phyloP scores from a whole-genome alignment of 768 basidiomycete species.

The Trametes sanguinea region DNA sequence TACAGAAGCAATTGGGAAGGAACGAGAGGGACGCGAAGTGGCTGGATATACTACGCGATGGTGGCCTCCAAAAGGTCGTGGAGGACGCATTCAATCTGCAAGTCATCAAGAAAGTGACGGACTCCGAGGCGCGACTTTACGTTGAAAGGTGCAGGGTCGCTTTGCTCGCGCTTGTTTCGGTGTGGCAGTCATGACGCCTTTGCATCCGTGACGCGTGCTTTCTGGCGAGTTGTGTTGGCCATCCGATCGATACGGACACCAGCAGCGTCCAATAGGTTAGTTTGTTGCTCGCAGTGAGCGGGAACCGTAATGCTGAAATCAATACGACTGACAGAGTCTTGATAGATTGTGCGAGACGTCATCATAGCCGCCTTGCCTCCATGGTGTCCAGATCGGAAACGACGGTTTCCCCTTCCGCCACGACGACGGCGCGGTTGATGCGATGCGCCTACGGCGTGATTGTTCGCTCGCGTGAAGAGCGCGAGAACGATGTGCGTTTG shows the following conservation, averaged over 20 bases:
- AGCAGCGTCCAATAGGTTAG: neutral
- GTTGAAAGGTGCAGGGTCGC: constrained; percentile 17
- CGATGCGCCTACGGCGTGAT: constrained; percentile 2
- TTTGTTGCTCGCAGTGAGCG: neutral
- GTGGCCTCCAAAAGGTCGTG: constrained; percentile 22
- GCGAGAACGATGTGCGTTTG: neutral
- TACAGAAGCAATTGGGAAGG: constrained; percentile 26
- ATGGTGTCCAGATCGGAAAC: too few species aligned
- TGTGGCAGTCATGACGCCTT: constrained; percentile 1
- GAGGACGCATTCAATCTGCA: constrained; percentile 19
- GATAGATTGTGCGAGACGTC: constrained; percentile 17
- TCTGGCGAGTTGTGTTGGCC: neutral
- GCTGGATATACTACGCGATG: constrained; percentile 22
- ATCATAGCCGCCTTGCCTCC: neutral
- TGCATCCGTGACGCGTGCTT: neutral
- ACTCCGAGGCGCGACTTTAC: constrained; percentile 1
- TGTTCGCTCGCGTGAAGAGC: neutral
- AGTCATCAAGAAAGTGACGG: neutral
- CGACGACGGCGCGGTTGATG: constrained; percentile 5
- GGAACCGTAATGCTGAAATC: neutral
- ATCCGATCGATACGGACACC: neutral
- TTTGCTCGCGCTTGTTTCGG: constrained; percentile 8
- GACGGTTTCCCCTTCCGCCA: neutral
- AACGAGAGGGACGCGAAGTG: constrained; percentile 25
- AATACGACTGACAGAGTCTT: constrained; percentile 2